Conservation (phyloP, 768 basidiomycete genomes). For the Strobilomyces confusus region DNA sequence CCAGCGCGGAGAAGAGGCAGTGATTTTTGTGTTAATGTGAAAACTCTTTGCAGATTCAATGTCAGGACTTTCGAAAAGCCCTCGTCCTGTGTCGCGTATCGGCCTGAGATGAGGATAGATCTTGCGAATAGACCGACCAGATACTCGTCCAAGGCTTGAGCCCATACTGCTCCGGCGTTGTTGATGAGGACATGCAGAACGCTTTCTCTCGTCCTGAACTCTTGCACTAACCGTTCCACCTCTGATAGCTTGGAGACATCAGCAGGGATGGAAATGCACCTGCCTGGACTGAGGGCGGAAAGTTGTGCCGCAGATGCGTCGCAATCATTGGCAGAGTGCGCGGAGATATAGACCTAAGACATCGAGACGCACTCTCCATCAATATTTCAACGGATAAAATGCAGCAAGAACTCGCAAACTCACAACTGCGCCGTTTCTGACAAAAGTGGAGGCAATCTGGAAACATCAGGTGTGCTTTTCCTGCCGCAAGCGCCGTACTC, state of each 20-base stretch:
- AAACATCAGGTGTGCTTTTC: slow-evolving; percentile 4
- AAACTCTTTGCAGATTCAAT: slow-evolving; percentile 60
- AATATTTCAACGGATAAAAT: background rate
- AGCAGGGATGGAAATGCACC: slow-evolving; percentile 50
- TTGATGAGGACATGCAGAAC: slow-evolving; percentile 58
- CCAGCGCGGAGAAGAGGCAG: slow-evolving; percentile 52
- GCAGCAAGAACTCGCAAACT: background rate
- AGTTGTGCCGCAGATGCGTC: slow-evolving; percentile 49
- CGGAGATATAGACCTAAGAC: slow-evolving; percentile 57
- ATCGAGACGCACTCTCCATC: background rate
- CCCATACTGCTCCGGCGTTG: slow-evolving; percentile 62
- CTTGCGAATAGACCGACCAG: slow-evolving; percentile 31
- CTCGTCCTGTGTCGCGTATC: slow-evolving; percentile 36
- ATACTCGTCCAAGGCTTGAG: slow-evolving; percentile 42
- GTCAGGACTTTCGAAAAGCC: slow-evolving; percentile 60
- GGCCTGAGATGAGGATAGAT: background rate
- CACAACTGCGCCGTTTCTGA: slow-evolving; percentile 58
- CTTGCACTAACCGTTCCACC: slow-evolving; percentile 48
- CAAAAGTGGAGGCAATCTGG: slow-evolving; percentile 62
- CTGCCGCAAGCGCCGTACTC: slow-evolving; percentile 9
- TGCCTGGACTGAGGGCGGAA: slow-evolving; percentile 48
- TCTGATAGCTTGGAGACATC: slow-evolving; percentile 52
- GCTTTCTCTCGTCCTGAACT: slow-evolving; percentile 48
- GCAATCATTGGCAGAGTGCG: slow-evolving; percentile 51
- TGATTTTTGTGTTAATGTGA: slow-evolving; percentile 58